phyloP scores from a whole-genome alignment of 2,329 filamentous ascomycete species.

The Teratosphaeria epicoccoides region DNA sequence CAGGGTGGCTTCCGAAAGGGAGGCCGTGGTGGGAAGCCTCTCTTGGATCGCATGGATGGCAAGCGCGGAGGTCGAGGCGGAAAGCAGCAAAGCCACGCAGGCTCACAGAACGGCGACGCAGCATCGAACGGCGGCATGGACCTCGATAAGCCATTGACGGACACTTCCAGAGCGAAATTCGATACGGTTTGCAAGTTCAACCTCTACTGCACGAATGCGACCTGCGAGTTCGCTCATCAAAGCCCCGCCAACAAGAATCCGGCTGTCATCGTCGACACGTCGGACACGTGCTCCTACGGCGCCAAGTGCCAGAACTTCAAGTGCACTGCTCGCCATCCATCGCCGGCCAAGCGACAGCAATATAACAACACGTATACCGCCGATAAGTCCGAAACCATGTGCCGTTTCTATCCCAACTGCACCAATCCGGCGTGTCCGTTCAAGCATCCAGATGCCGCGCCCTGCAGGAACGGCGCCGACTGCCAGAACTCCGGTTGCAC shows the following conservation, averaged over 20 bases:
- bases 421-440: constrained; percentile 70
- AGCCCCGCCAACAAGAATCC: constrained; percentile 71
- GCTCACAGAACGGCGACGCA: constrained; percentile 14
- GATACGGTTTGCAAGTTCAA: constrained; percentile 82
- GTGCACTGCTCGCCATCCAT: constrained; percentile 84
- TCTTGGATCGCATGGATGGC: constrained; percentile 60
- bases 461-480: constrained; percentile 83
- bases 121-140: constrained; percentile 41
- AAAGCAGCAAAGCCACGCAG: constrained; percentile 1
- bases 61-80: constrained; percentile 24
- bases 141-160: constrained; percentile 49
- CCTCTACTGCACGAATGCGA: constrained; percentile 72
- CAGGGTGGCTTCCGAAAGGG: constrained; percentile 13
- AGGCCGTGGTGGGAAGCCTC: constrained; percentile 41
- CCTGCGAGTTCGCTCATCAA: constrained; percentile 90
- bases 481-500: constrained; percentile 75
- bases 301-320: constrained; percentile 93
- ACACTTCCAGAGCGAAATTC: constrained; percentile 42
- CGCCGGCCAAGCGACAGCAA: constrained; percentile 66
- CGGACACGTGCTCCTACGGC: constrained; percentile 71
- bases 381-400: constrained; percentile 72
- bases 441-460: constrained; percentile 74
- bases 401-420: constrained; percentile 87
- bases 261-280: constrained; percentile 57
- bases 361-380: constrained; percentile 45